Conservation (phyloP, 192 early-diverging fungal genomes). For the Dimargaris xerosporica region DNA sequence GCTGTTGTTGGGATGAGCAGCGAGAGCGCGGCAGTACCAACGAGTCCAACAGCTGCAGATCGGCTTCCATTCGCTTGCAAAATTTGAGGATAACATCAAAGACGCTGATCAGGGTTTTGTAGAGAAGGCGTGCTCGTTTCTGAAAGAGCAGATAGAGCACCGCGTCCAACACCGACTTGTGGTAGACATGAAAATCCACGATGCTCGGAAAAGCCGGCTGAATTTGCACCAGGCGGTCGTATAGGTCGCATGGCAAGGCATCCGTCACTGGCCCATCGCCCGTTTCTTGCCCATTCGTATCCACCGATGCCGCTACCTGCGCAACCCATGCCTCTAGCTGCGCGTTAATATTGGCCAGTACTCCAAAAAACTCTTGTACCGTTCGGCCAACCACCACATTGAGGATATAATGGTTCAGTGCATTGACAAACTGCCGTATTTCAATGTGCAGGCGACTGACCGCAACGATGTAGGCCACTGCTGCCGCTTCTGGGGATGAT, state of each 20-base stretch:
- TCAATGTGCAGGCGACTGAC: background rate
- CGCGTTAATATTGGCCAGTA: no score
- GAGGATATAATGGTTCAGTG: background rate
- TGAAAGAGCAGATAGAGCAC: background rate
- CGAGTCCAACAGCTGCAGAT: background rate
- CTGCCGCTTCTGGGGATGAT: no score
- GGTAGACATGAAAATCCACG: background rate
- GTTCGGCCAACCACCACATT: background rate
- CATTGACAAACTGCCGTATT: background rate
- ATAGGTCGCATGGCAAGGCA: no score
- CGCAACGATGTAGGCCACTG: background rate
- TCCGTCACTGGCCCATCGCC: no score
- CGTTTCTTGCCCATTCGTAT: no score
- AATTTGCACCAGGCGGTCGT: background rate
- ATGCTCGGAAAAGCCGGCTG: background rate
- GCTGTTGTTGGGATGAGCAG: no score
- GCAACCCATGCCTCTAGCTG: no score
- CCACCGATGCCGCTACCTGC: no score
- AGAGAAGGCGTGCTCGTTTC: background rate
- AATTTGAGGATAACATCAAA: background rate
- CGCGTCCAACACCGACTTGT: background rate
- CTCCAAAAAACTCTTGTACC: background rate
- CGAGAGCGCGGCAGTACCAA: no score
- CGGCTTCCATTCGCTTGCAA: background rate
- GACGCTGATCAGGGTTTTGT: slow-evolving; percentile 2